Conservation (phyloP, 208 protist genomes). For the Naegleria fowleri region DNA sequence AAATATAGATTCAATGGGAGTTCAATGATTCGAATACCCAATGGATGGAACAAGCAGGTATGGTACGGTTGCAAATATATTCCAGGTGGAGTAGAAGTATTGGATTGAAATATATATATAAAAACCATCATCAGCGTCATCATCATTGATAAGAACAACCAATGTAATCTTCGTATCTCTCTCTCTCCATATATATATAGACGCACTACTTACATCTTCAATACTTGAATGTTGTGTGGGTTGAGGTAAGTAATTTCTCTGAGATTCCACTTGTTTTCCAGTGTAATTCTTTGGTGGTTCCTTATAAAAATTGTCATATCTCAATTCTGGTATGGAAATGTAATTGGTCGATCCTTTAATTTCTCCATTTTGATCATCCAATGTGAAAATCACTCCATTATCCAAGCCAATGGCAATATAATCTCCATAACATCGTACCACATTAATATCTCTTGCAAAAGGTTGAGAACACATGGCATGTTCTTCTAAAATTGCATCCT, state of each 20-base stretch:
- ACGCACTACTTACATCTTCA: neutral
- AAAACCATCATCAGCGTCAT: no score
- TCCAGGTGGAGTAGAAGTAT: no score
- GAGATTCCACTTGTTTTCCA: neutral
- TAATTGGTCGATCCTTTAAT: neutral
- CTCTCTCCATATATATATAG: no score
- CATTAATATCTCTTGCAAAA: neutral
- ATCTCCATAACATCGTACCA: neutral
- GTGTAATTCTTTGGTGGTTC: neutral
- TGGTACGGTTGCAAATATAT: no score
- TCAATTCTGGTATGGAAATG: neutral
- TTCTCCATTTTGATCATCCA: neutral
- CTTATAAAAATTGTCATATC: neutral
- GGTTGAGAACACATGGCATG: neutral
- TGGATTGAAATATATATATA: no score
- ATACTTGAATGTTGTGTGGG: neutral
- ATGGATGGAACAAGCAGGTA: no score
- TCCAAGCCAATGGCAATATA: neutral
- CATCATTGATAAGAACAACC: neutral
- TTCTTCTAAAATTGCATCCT: neutral
- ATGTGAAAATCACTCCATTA: neutral
- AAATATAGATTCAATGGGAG: no score
- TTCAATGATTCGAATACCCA: no score
- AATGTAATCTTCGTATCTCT: neutral
- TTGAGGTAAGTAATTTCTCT: neutral